Evolutionary conservation across 345 rosid species (phyloP).

Genomic region (Salix suchowensis): DNA sequence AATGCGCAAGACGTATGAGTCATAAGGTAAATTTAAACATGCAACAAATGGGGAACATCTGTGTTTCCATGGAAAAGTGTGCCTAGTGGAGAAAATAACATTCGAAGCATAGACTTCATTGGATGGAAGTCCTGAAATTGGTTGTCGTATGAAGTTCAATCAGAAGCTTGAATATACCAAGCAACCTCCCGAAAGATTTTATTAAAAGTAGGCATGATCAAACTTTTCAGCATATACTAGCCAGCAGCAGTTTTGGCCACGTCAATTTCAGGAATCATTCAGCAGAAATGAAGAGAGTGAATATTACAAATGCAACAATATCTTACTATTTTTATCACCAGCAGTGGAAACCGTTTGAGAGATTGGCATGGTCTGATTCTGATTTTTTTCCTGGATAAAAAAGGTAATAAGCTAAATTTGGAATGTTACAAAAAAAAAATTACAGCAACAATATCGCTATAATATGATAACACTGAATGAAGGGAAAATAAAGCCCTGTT

Average conservation of each 20-base stretch:
- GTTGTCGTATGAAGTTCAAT: neutral
- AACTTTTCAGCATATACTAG: neutral
- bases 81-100: neutral
- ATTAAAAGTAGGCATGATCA: neutral
- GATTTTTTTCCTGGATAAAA: conserved; percentile 35
- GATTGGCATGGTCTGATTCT: conserved; percentile 19
- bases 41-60: neutral
- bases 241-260: neutral
- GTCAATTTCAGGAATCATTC: neutral
- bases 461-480: neutral
- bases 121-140: neutral
- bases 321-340: conserved; percentile 40
- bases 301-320: neutral
- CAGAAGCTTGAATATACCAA: neutral
- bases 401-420: neutral
- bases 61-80: neutral
- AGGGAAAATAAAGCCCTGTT: neutral
- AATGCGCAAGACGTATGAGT: neutral
- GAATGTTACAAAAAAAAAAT: neutral
- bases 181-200: neutral
- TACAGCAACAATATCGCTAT: neutral
- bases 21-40: neutral
- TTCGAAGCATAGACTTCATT: neutral
- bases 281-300: neutral
- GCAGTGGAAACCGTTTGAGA: conserved; percentile 31